Conservation (phyloP, 1,284 basidiomycete genomes). For the Amylostereum areolatum region DNA sequence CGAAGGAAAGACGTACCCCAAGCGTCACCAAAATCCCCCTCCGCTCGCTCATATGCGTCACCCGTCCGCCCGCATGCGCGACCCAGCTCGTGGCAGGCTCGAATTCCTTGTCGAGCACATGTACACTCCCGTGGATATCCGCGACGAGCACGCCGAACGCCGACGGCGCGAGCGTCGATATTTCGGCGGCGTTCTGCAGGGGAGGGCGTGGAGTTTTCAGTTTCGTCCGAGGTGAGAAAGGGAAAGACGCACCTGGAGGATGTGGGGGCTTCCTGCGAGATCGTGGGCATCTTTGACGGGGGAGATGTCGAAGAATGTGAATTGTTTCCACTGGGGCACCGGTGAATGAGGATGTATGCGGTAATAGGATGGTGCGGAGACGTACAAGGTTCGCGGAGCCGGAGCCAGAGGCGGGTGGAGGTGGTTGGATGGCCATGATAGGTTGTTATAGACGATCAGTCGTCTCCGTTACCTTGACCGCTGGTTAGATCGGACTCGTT, state of each 20-base stretch:
- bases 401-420: too few species aligned
- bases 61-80: constrained; percentile 69
- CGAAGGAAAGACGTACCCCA: constrained; percentile 51
- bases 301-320: constrained; percentile 74
- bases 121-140: constrained; percentile 78
- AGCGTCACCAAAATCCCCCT: constrained; percentile 78
- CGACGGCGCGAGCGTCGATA: constrained; percentile 61
- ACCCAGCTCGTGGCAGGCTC: constrained; percentile 69
- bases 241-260: constrained; percentile 56
- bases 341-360: too few species aligned
- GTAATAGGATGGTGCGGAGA: too few species aligned
- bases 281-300: constrained; percentile 80
- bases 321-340: constrained; percentile 72
- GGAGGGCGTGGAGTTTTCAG: neutral
- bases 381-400: too few species aligned
- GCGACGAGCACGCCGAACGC: constrained; percentile 65
- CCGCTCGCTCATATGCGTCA: constrained; percentile 81
- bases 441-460: too few species aligned
- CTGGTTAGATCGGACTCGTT: too few species aligned
- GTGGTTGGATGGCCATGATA: too few species aligned
- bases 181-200: constrained; percentile 57
- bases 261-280: constrained; percentile 63
- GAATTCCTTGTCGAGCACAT: constrained; percentile 72
- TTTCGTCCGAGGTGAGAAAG: too few species aligned
- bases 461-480: too few species aligned